Conservation (phyloP, 2,329 filamentous ascomycete genomes). For the Verticillium klebahnii region DNA sequence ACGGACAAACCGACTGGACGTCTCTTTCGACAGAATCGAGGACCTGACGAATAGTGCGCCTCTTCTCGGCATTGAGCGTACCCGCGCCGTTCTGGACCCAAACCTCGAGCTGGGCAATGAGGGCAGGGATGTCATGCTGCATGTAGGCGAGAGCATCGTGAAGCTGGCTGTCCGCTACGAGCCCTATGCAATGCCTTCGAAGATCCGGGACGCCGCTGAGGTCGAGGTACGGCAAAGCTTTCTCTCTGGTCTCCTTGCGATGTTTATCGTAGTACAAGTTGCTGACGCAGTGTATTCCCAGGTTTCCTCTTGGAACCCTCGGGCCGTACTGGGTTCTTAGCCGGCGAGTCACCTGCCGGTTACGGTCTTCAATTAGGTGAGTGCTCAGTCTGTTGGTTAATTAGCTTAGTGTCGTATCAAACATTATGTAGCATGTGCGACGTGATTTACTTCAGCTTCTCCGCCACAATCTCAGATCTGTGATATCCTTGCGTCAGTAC, state of each 20-base stretch:
- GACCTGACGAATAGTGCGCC: constrained; percentile 22
- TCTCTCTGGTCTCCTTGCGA: constrained; percentile 13
- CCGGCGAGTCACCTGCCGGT: constrained; percentile 22
- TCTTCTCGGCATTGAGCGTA: constrained; percentile 29
- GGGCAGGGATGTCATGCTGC: constrained; percentile 31
- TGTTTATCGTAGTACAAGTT: constrained; percentile 37
- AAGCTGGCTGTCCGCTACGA: constrained; percentile 37
- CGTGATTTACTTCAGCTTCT: background rate
- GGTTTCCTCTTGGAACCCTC: constrained; percentile 13
- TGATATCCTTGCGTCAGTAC: constrained; percentile 5
- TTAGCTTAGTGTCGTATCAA: background rate
- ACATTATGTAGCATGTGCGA: too few relatives aligned
- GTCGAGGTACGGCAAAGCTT: constrained; percentile 21
- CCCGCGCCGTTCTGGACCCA: constrained; percentile 40
- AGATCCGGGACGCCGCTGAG: constrained; percentile 37
- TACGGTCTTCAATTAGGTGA: constrained; percentile 32
- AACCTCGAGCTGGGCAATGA: constrained; percentile 33
- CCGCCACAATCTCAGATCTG: background rate
- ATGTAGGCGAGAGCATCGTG: constrained; percentile 31
- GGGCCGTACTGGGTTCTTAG: constrained; percentile 24
- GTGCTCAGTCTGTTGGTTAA: constrained; percentile 19
- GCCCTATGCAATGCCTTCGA: constrained; percentile 37
- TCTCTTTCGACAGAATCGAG: constrained; percentile 25
- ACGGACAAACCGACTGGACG: constrained; percentile 23
- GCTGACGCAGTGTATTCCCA: constrained; percentile 39